phyloP scores from a whole-genome alignment of 371 early-diverging fungal genomes.

The Apophysomyces ossiformis region DNA sequence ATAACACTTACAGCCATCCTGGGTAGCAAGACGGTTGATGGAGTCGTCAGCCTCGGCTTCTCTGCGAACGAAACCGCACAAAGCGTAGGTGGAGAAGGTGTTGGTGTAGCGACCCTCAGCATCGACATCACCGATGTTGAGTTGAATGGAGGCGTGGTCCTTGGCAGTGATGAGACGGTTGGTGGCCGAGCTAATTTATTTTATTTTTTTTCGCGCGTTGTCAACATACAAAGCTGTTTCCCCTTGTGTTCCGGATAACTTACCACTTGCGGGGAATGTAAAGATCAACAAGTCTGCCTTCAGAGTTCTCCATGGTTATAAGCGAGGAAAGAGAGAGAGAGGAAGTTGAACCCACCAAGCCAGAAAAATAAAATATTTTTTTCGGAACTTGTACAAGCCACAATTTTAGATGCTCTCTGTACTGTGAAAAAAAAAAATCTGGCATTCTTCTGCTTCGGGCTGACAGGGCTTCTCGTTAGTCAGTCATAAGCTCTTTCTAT shows the following conservation, averaged over 20 bases:
- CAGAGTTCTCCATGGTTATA: conserved; percentile 67
- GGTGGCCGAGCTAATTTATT: conserved; percentile 49
- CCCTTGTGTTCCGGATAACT: conserved; percentile 21
- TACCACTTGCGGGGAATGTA: conserved; percentile 97
- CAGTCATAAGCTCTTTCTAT: background rate
- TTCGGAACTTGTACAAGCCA: conserved; percentile 3
- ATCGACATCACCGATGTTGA: conserved; percentile 96
- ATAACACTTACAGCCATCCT: conserved; percentile 75
- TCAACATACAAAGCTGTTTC: no score
- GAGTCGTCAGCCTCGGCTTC: conserved; percentile 95
- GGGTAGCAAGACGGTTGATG: conserved; percentile 93
- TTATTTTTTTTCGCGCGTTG: background rate
- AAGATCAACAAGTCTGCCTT: conserved; percentile 84
- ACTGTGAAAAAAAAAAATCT: no score
- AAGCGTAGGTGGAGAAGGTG: conserved; percentile 85
- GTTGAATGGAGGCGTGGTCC: conserved; percentile 98
- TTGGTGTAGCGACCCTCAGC: conserved; percentile 83
- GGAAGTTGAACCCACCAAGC: background rate
- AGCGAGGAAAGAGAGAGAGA: background rate
- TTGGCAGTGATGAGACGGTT: conserved; percentile 64
- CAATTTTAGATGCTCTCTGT: background rate
- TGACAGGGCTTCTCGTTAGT: background rate
- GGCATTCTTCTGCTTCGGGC: no score
- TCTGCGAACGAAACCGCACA: conserved; percentile 93
- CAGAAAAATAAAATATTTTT: conserved; percentile 6